Evolutionary conservation across 495 filamentous ascomycete species (phyloP), one percentile per base, ranked within the genome.

Genomic region (Penicillium herquei): DNA sequence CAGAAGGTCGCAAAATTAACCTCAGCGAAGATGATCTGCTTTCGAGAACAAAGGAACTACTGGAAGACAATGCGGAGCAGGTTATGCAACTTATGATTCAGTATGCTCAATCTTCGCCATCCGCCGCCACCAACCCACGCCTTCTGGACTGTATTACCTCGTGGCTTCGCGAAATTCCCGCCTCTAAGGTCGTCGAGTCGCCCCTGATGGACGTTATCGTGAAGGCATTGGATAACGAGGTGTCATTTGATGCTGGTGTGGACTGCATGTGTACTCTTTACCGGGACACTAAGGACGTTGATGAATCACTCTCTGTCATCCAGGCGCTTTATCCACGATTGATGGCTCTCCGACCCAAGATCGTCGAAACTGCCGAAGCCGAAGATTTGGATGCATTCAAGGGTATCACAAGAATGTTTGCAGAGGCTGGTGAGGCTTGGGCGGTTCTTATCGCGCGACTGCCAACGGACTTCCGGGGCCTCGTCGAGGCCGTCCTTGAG

Each of bases 1-100:
- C 90, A 47, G 94, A 98, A 79, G 94, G 95, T 73, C 90, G 94
- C 73, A 98, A 96, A 78, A 96, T 98, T 82, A 95, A 90, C 81
- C 81, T 99, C 73, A 91, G 89, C 80, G 94, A 99, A 85, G 92
- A 98, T 66, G 93, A 98, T 66, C 83, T 99, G 58, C 71, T 70
- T 26, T 74, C 74, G 53, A 85, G 95, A 76, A 96, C 92, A 48
- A 80, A 81, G 64, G 94, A 97, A 67, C 76, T 99, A 54, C 76
- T 99, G 65, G 86, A 89, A 68, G 85, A 96, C 61, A 99, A 98
- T 72, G 89, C 93, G 43, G 75, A 84, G 33, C 84, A 91, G 62
- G 95, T 98, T 33, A 81, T 98, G 62, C 76, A 84, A 61, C 81
- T 99, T 51, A 77, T 98, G 62, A 87, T 88, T 26, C 89, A 89